phyloP scores from a whole-genome alignment of 2,329 filamentous ascomycete species.

The Orbilia quercus region DNA sequence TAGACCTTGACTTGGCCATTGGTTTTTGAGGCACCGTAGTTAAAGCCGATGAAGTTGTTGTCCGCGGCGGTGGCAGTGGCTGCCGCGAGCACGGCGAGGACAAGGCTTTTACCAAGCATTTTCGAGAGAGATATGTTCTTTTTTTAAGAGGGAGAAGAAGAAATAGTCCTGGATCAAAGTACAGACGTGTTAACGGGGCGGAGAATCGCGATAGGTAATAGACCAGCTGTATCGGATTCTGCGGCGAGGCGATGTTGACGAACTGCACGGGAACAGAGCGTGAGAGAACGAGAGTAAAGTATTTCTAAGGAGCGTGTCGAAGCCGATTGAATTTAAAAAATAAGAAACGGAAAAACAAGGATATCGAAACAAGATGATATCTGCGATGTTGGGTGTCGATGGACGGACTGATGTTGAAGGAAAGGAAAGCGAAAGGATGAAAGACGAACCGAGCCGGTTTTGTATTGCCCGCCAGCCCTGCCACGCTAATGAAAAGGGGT shows the following conservation, averaged over 20 bases:
- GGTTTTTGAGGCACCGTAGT: slow-evolving; percentile 75
- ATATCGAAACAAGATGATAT: neutral
- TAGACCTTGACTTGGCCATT: slow-evolving; percentile 72
- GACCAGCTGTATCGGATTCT: slow-evolving; percentile 37
- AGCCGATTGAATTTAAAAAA: slow-evolving; percentile 39
- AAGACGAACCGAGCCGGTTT: slow-evolving; percentile 4
- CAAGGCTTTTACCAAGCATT: slow-evolving; percentile 39
- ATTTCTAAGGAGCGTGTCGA: slow-evolving; percentile 52
- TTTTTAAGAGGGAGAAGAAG: slow-evolving; percentile 3
- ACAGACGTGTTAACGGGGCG: slow-evolving; percentile 3
- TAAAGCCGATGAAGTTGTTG: slow-evolving; percentile 73
- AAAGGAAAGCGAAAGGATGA: slow-evolving; percentile 14
- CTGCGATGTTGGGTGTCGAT: slow-evolving; percentile 39
- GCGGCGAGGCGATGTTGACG: slow-evolving; percentile 10
- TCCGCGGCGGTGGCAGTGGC: slow-evolving; percentile 62
- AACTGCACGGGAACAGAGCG: slow-evolving; percentile 11
- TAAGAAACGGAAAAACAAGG: slow-evolving; percentile 28
- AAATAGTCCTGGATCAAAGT: slow-evolving; percentile 14
- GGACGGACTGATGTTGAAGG: slow-evolving; percentile 16
- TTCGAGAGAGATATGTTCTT: slow-evolving; percentile 17
- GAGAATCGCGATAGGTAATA: slow-evolving; percentile 22
- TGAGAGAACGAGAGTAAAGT: slow-evolving; percentile 1
- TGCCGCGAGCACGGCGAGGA: slow-evolving; percentile 63
- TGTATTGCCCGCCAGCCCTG: slow-evolving; percentile 7
- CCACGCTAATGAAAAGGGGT: slow-evolving; percentile 32